Evolutionary conservation across 2,329 filamentous ascomycete species (phyloP), one percentile per base, ranked within the genome.

Genomic region (Diaporthe vexans): DNA sequence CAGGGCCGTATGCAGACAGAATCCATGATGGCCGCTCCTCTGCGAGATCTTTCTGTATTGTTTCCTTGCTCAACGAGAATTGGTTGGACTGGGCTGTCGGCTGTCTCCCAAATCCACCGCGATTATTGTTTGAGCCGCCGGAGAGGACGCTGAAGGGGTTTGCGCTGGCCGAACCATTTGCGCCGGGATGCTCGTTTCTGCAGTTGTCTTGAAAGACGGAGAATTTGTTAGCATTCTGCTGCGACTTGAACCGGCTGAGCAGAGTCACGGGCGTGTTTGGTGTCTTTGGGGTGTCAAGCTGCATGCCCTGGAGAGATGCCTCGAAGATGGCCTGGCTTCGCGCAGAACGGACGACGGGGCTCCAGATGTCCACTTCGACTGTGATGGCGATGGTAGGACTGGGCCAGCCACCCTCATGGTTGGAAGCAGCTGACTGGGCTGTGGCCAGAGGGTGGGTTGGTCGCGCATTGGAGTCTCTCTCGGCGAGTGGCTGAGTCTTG

Each of bases 1-100:
- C 93, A 0, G 95, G 95, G 0, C 92, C 94, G 82, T 98, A 98
- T 29, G 93, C 89, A 1, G 95, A 98, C 33, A 98, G 88, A 6
- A 97, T 92, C 94, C 95, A 98, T 86, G 90, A 85, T 24, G 96
- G 96, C 11, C 89, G 88, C 75, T 97, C 94, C 29, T 88, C 86
- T 0, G 88, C 90, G 59, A 97, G 86, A 80, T 97, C 95, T 71
- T 84, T 84, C 75, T 88, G 88, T 78, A 97, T 92, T 3, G 84
- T 84, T 0, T 90, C 89, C 56, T 84, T 83, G n/a, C 84, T 89
- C 54, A 95, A 82, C 58, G 83, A 87, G 80, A 91, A 90, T 6
- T 85, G 77, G 24, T 76, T 72, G 7, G 71, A 77, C 59, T n/a
- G 71, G 37, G 77, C 77, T 54, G 74, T 8, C 8, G 13, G 29